These are phyloP conservation scores for Phytophthora niederhauseri DNA, from an alignment of 352 stramenopile species.

Conservation along the genomic window DNA sequence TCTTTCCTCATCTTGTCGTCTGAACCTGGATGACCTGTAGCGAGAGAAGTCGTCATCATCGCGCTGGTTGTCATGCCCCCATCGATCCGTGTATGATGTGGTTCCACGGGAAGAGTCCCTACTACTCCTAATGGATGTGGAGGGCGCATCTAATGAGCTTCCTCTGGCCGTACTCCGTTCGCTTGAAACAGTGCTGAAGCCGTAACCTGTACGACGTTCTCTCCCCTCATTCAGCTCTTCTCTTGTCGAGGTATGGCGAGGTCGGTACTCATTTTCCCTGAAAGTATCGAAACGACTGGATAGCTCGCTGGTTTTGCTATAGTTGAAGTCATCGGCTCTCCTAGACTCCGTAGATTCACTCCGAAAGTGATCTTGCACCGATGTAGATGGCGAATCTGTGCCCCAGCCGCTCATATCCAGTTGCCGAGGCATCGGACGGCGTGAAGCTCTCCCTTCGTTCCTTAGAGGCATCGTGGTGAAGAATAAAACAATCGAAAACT, in stretches of 20 bases:
- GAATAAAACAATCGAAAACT: background rate
- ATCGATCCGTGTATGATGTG: background rate
- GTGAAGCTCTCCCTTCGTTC: background rate
- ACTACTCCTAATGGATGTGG: slow-evolving; percentile 13
- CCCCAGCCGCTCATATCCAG: slow-evolving; percentile 13
- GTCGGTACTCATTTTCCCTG: slow-evolving; percentile 1
- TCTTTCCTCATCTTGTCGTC: background rate
- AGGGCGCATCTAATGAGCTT: slow-evolving; percentile 6
- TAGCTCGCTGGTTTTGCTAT: slow-evolving; percentile 7
- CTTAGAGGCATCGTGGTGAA: background rate
- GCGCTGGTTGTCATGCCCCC: slow-evolving; percentile 22
- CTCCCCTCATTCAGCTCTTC: slow-evolving; percentile 1
- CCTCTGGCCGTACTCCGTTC: background rate
- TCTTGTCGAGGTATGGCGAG: background rate
- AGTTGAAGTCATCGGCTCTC: slow-evolving; percentile 5
- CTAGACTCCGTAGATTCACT: background rate
- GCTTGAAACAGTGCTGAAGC: slow-evolving; percentile 7
- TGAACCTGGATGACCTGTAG: background rate
- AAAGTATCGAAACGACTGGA: slow-evolving; percentile 12
- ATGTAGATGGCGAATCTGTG: slow-evolving; percentile 25
- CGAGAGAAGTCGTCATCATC: slow-evolving; percentile 9
- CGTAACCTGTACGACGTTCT: slow-evolving; percentile 7
- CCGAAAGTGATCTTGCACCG: background rate
- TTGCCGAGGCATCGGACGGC: background rate
- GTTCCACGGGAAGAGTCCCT: background rate